Base-by-base conservation (phyloP, 306 rosid genomes). In the Ziziphus jujuba region DNA sequence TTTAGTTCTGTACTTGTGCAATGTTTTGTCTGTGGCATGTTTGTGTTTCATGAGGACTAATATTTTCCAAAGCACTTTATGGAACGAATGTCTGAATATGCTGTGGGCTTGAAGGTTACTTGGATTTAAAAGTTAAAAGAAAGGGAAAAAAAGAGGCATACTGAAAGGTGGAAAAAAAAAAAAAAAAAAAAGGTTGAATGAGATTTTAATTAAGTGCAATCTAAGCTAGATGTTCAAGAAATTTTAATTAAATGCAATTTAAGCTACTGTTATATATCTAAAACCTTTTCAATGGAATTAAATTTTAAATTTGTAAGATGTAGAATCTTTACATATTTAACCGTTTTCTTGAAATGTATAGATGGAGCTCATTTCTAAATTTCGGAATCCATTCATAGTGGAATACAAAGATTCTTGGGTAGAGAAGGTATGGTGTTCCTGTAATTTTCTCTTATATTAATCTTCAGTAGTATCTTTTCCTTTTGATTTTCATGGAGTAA, bases 371-470 rank as follows among this genome's bases (percentile, higher is more conserved):
- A 88, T 95, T 72, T 91, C 97, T 50, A 90, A 82, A 76, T 68
- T 95, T 12, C 76, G 87, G 52, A 95, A 90, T 76, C 99, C 96
- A 61, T 95, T 88, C 80, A 90, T 95, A 61, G 99, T 95, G 81
- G 99, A 95, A 82, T 95, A 95, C 81, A 95, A 95, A 77, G 99
- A 95, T 87, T 95, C 99, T 35, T 95, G 99, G 99, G 99, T 95
- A 17, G 99, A 95, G 80, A 95, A 90, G 97, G 99, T 90, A 83
- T 20, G 55, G 23, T 47, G 38, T 23, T 31, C 38, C 64, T 57
- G 7, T 65, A 19, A 21, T 44, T 69, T 34, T 21, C n/a, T 59
- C 48, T 9, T 40, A 25, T 4, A 56, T 40, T 24, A 43, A 9
- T 40, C 50, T 52, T 15, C 12, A 21, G 19, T 51, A 22, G 15